Evolutionary conservation across 1,284 basidiomycete species (phyloP), one percentile per base, ranked within the genome.

Genomic region (Cutaneotrichosporon sp.): DNA sequence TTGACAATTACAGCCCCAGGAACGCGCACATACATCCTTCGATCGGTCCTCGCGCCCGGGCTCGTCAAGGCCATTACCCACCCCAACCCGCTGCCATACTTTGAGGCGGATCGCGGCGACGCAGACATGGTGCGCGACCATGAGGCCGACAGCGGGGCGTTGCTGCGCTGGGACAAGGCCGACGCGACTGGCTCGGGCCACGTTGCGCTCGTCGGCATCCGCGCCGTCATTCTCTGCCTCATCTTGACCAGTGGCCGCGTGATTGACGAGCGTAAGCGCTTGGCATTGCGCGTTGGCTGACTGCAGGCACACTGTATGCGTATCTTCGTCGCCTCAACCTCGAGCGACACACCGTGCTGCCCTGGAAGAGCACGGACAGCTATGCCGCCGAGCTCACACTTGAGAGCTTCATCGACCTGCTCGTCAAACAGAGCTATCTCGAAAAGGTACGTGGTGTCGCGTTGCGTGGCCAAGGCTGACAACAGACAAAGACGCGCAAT

Each of bases 151-250:
- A 67, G 62, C 8, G 74, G 74, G 14, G 70, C 73, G 14, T 52
- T 76, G 35, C 34, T 75, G 13, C 59, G 59, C 18, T 71, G 68
- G 67, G 69, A 73, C 36, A 72, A 70, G 54, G 66, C 62, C 1
- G 74, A 75, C 57, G 68, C 65, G 1, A 63, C 63, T 7, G 50
- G 49, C 2, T 42, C 61, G 0, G 69, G 67, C 2, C 64, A 64
- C 46, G 56, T 73, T 9, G 71, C 59, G 5, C 39, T 73, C 35
- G 46, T 74, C 23, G 74, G 74, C 1, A 61, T 76, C 26, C 56
- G 73, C 7, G 71, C 68, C 23, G 59, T 75, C n/a, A 68, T 76
- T 42, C 55, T 76, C 35, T 67, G 62, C 20, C 50, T 73, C n/a
- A 61, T 76, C 40, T 59, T 76, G 49, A 60, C 61, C 15, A 47